Evolutionary conservation across 2,329 filamentous ascomycete species (phyloP).

Genomic region (Penicillium sp.): DNA sequence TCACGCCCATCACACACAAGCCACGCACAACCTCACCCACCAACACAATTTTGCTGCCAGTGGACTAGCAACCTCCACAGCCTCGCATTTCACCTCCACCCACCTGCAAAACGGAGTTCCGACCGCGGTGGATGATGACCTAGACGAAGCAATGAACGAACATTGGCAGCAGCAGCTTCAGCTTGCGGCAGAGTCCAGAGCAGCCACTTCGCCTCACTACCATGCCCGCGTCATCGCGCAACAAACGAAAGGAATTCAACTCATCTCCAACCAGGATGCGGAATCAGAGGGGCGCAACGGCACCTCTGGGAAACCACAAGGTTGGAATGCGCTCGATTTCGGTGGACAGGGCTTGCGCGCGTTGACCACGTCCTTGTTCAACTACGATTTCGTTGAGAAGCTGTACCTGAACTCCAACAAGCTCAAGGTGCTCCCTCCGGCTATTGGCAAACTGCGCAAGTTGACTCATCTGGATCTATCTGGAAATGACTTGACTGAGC

Average conservation of each 20-base stretch:
- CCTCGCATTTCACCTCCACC: constrained; percentile 60
- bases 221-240: constrained; percentile 58
- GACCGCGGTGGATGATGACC: constrained; percentile 55
- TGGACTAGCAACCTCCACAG: constrained; percentile 47
- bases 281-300: constrained; percentile 63
- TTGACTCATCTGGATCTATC: constrained; percentile 85
- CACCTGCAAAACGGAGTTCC: constrained; percentile 64
- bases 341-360: constrained; percentile 93
- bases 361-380: constrained; percentile 76
- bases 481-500: constrained; percentile 76
- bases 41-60: constrained; percentile 54
- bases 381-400: constrained; percentile 85
- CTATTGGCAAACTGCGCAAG: constrained; percentile 79
- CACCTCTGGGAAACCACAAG: constrained; percentile 67
- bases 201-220: constrained; percentile 71
- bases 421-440: constrained; percentile 73
- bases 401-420: constrained; percentile 95
- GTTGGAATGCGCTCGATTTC: constrained; percentile 92
- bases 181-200: constrained; percentile 71
- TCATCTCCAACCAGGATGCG: constrained; percentile 51
- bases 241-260: constrained; percentile 49
- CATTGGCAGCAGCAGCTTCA: constrained; percentile 90
- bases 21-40: constrained; percentile 47
- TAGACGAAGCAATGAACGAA: constrained; percentile 62
- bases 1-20: constrained; percentile 46